These are phyloP conservation scores for Panus rudis DNA, from an alignment of 768 basidiomycete species.

Conservation along the genomic window DNA sequence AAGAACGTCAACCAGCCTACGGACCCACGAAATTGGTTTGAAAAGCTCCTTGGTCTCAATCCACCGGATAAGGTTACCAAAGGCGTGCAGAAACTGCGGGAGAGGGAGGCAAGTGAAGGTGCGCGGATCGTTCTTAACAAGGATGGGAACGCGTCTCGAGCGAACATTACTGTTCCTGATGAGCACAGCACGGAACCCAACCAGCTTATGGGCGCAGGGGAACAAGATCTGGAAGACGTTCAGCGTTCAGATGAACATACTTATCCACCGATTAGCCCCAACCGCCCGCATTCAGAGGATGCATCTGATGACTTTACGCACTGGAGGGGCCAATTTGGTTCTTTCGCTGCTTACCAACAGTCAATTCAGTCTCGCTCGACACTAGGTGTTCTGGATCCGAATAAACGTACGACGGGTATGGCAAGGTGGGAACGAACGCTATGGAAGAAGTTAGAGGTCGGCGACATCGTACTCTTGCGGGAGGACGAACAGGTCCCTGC, in stretches of 20 bases:
- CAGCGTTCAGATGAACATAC: slow-evolving; percentile 59
- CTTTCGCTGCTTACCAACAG: slow-evolving; percentile 44
- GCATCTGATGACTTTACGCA: slow-evolving; percentile 3
- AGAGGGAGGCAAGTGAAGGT: slow-evolving; percentile 65
- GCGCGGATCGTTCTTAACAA: slow-evolving; percentile 57
- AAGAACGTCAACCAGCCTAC: slow-evolving; percentile 81
- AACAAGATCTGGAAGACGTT: slow-evolving; percentile 57
- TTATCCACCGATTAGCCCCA: slow-evolving; percentile 44
- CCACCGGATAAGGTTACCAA: slow-evolving; percentile 70
- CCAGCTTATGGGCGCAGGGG: slow-evolving; percentile 33
- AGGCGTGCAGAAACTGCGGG: slow-evolving; percentile 80
- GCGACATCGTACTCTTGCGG: slow-evolving; percentile 85
- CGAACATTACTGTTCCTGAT: slow-evolving; percentile 22
- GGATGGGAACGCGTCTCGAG: slow-evolving; percentile 23
- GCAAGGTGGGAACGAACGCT: slow-evolving; percentile 91
- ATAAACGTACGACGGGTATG: slow-evolving; percentile 55
- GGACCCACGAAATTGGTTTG: slow-evolving; percentile 70
- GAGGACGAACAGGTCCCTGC: slow-evolving; percentile 97
- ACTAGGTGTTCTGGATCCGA: slow-evolving; percentile 78
- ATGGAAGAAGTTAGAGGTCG: slow-evolving; percentile 98
- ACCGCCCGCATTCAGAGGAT: slow-evolving; percentile 10
- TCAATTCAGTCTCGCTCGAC: slow-evolving; percentile 50
- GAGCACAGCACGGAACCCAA: too few relatives aligned
- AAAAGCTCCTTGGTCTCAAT: slow-evolving; percentile 64
- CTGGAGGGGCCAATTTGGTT: slow-evolving; percentile 24